These are phyloP conservation scores for Quercus bicolor DNA, from an alignment of 306 rosid genomes.

Conservation along the genomic window DNA sequence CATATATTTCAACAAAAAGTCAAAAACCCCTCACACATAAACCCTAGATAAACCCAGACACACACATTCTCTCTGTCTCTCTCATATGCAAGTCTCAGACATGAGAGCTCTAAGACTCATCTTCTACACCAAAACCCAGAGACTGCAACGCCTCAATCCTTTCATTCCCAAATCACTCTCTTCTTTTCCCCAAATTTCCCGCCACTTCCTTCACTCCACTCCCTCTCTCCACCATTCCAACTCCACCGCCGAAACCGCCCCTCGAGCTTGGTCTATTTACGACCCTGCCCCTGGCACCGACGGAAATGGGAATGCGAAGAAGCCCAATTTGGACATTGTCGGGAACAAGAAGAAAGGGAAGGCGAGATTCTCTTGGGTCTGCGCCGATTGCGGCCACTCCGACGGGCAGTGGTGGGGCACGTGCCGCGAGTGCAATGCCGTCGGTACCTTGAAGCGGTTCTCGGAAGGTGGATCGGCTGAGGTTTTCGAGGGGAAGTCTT, in stretches of 20 bases:
- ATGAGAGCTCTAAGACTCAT: conserved; percentile 50
- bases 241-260: neutral
- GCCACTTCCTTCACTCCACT: conserved; percentile 27
- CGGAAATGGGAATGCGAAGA: conserved; percentile 22
- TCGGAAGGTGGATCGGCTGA: conserved; percentile 37
- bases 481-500: conserved; percentile 49
- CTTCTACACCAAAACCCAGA: conserved; percentile 23
- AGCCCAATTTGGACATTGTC: conserved; percentile 9
- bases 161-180: conserved; percentile 8
- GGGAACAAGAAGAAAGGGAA: conserved; percentile 46
- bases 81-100: conserved; percentile 24
- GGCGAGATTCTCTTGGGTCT: conserved; percentile 60
- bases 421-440: conserved; percentile 45
- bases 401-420: conserved; percentile 77
- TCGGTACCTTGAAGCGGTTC: conserved; percentile 48
- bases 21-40: neutral
- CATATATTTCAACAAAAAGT: neutral
- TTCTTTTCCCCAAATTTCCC: conserved; percentile 26
- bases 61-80: neutral
- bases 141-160: conserved; percentile 24
- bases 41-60: neutral
- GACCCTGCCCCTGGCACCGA: conserved; percentile 8
- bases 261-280: conserved; percentile 45
- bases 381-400: conserved; percentile 56
- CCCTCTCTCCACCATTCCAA: conserved; percentile 12